phyloP scores from a whole-genome alignment of 2,329 filamentous ascomycete species.

The Talaromyces sp. region DNA sequence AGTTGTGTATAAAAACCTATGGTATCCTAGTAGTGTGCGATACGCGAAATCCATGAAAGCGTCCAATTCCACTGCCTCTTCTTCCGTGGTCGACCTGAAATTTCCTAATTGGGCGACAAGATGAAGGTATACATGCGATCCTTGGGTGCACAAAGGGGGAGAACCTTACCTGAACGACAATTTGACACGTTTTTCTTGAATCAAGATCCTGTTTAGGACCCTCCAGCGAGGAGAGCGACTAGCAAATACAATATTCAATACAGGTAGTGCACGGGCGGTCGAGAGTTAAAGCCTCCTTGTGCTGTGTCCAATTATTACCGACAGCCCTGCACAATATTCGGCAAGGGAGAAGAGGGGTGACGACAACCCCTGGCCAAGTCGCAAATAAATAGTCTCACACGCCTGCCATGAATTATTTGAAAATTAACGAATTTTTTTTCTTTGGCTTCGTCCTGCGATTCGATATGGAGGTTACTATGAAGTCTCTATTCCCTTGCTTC shows the following conservation, averaged over 20 bases:
- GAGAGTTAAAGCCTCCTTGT: not conserved
- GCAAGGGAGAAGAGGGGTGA: not conserved
- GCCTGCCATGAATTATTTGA: not conserved
- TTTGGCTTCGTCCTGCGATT: not conserved
- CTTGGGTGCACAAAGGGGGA: not conserved
- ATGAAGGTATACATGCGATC: not conserved
- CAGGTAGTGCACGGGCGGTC: not conserved
- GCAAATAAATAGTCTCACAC: not conserved
- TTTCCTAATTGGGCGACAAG: not conserved
- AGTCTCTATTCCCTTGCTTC: slow-evolving; percentile 6
- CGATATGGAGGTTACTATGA: not conserved
- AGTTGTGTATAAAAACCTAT: not conserved
- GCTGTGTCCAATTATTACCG: not conserved
- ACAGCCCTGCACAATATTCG: not conserved
- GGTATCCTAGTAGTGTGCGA: too few relatives aligned
- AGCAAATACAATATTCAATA: not conserved
- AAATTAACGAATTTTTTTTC: not conserved
- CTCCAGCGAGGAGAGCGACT: not conserved
- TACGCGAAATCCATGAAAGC: too few relatives aligned
- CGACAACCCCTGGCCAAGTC: not conserved
- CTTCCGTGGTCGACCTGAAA: not conserved
- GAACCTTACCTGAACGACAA: not conserved
- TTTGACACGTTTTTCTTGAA: not conserved
- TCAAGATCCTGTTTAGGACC: not conserved
- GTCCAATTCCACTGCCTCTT: not conserved